phyloP scores from a whole-genome alignment of 352 stramenopile species.

The Saprolegnia diclina region DNA sequence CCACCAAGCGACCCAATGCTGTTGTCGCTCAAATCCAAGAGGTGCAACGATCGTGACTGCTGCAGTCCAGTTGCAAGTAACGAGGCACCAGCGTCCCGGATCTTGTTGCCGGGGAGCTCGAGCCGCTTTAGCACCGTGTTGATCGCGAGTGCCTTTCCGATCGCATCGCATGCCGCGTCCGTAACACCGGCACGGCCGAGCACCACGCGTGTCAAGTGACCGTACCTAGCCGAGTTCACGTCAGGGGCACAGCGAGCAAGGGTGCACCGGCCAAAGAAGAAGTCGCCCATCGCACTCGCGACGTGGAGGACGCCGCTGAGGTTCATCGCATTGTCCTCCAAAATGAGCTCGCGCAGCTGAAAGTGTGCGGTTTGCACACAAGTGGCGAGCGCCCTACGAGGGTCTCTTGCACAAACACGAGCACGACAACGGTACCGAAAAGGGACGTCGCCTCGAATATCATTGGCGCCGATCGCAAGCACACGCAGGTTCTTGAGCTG shows the following conservation, averaged over 20 bases:
- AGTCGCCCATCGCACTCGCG: conserved; percentile 50
- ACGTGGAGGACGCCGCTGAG: conserved; percentile 30
- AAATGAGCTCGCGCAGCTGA: conserved; percentile 52
- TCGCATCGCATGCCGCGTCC: conserved; percentile 33
- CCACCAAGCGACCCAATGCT: conserved; percentile 42
- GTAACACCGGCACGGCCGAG: conserved; percentile 41
- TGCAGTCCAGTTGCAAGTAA: conserved; percentile 43
- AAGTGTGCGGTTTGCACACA: conserved; percentile 32
- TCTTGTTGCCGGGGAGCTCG: conserved; percentile 53
- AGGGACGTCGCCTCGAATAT: conserved; percentile 10
- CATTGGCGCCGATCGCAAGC: conserved; percentile 40
- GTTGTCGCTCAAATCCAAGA: conserved; percentile 64
- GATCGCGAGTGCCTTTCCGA: conserved; percentile 47
- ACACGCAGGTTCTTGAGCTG: conserved; percentile 41
- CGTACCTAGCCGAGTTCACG: conserved; percentile 32
- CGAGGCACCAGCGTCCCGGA: conserved; percentile 38
- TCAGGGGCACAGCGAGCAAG: neutral
- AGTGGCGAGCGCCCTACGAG: neutral
- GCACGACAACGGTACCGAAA: neutral
- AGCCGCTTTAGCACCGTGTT: conserved; percentile 51
- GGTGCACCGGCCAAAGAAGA: conserved; percentile 51
- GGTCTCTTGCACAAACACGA: neutral
- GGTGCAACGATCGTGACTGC: conserved; percentile 38
- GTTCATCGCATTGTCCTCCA: conserved; percentile 40
- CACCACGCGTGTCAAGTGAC: conserved; percentile 41